Evolutionary conservation across 805 yeast genomes (phyloP).

Genomic region (Cyberlindnera bimundalis): DNA sequence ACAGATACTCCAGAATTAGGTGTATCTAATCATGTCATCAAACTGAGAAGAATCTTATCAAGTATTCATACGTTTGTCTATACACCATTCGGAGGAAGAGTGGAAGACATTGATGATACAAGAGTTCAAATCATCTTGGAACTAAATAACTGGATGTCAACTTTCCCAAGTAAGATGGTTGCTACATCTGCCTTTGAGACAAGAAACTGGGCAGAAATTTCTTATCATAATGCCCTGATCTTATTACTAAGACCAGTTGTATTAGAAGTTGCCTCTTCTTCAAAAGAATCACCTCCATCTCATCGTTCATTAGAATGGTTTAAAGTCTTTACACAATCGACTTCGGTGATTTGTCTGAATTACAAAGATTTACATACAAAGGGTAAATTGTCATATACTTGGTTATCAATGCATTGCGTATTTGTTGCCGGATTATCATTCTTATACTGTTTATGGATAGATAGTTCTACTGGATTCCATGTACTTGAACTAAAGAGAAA

Average conservation of each 20-base stretch:
- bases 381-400: slow-evolving; percentile 29
- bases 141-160: slow-evolving; percentile 32
- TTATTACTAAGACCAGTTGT: slow-evolving; percentile 31
- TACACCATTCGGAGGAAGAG: slow-evolving; percentile 28
- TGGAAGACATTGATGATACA: slow-evolving; percentile 22
- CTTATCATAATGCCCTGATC: slow-evolving; percentile 34
- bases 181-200: slow-evolving; percentile 32
- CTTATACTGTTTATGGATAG: slow-evolving; percentile 33
- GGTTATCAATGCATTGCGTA: slow-evolving; percentile 32
- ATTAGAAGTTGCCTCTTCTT: slow-evolving; percentile 20
- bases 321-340: slow-evolving; percentile 31
- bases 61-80: slow-evolving; percentile 33
- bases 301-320: slow-evolving; percentile 31
- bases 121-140: slow-evolving; percentile 31
- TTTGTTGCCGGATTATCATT: slow-evolving; percentile 32
- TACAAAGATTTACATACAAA: slow-evolving; percentile 28
- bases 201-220: slow-evolving; percentile 31
- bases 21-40: slow-evolving; percentile 32
- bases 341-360: slow-evolving; percentile 30
- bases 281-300: slow-evolving; percentile 15
- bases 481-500: slow-evolving; percentile 27
- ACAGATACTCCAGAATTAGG: slow-evolving; percentile 1
- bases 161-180: slow-evolving; percentile 28
- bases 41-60: slow-evolving; percentile 33
- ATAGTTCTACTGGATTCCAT: slow-evolving; percentile 15